phyloP scores from a whole-genome alignment of 257 asterid genomes.

The Fraxinus quadrangulata region DNA sequence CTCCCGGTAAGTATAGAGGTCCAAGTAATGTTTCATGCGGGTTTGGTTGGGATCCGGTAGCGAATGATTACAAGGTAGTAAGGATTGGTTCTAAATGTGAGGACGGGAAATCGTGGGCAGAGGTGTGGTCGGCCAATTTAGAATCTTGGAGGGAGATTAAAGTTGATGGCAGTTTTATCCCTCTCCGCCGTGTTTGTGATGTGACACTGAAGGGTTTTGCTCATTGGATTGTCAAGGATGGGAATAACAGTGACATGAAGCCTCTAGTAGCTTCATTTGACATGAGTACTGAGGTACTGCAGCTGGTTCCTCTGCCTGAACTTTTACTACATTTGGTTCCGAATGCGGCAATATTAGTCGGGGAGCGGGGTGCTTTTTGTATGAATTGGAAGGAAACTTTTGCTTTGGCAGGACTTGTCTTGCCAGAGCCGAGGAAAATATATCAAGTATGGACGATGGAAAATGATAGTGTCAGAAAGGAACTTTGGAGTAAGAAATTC shows the following conservation, averaged over 20 bases:
- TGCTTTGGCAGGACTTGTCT: background rate
- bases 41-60: background rate
- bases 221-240: background rate
- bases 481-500: background rate
- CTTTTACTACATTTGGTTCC: too few relatives aligned
- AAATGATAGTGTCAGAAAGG: background rate
- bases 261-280: background rate
- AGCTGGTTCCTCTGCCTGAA: conserved; percentile 2
- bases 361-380: background rate
- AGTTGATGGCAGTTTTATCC: background rate
- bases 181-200: background rate
- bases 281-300: background rate
- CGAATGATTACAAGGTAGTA: conserved; percentile 2
- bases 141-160: conserved; percentile 5
- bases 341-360: too few relatives aligned
- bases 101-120: background rate
- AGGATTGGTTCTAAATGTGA: background rate
- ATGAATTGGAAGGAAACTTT: conserved; percentile 2
- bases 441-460: conserved; percentile 2
- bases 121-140: background rate
- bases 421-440: background rate
- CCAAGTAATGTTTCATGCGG: background rate
- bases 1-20: background rate
- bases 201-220: background rate
- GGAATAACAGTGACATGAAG: background rate